Percentiles rank a stretch among this genome's conserved stretches.
Evolutionary conservation across 164 flowering plant species (phyloP).

Genomic region (Nymphaea thermarum): DNA sequence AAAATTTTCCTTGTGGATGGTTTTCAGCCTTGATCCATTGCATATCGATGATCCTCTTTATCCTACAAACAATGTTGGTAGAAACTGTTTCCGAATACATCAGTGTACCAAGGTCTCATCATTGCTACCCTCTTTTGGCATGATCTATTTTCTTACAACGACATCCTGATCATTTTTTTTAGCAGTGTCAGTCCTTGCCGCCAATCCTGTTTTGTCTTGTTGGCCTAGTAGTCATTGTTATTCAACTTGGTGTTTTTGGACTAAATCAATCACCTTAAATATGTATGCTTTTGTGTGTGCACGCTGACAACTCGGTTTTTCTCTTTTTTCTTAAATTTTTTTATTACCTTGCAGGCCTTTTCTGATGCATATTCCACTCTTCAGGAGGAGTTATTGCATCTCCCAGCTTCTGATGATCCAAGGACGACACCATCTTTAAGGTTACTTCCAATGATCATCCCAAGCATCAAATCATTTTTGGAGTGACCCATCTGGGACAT

Average conservation of each 20-base stretch:
- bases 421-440: slow-evolving; percentile 20
- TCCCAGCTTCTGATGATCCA: slow-evolving; percentile 24
- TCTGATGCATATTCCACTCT: not conserved
- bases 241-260: too few species aligned
- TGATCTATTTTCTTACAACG: not conserved
- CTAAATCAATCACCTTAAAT: too few species aligned
- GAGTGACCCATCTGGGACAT: too few species aligned
- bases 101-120: slow-evolving; percentile 81
- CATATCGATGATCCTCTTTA: slow-evolving; percentile 93
- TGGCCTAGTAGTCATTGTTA: too few species aligned
- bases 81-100: slow-evolving; percentile 94
- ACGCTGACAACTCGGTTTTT: too few species aligned
- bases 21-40: slow-evolving; percentile 84
- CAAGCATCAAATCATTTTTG: slow-evolving; percentile 29
- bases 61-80: slow-evolving; percentile 87
- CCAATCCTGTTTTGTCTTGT: not conserved
- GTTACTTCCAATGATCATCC: slow-evolving; percentile 61
- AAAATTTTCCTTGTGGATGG: slow-evolving; percentile 2
- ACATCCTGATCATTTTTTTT: not conserved
- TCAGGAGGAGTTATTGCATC: not conserved
- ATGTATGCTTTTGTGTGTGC: too few species aligned
- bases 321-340: too few species aligned
- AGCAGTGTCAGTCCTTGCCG: not conserved
- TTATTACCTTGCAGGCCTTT: not conserved
- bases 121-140: not conserved